Percentiles rank a stretch among this genome's conserved stretches.
Conservation (phyloP, 2,329 filamentous ascomycete species). For the Fusarium euwallaceae region DNA sequence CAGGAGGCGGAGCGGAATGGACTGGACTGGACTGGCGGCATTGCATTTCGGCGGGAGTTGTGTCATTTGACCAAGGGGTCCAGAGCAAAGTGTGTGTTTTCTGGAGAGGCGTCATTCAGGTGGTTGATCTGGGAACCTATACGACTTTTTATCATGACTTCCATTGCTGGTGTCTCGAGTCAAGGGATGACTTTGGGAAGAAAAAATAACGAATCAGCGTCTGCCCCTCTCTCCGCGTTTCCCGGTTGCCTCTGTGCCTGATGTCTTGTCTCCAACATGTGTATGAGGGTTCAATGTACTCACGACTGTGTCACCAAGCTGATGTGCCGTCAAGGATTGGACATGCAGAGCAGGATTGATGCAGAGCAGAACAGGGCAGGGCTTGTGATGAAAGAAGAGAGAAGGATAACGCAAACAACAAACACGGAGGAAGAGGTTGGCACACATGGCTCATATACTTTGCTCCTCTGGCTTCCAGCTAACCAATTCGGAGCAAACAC, state of each 20-base stretch:
- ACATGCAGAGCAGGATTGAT: not conserved
- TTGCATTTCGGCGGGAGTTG: constrained; percentile 49
- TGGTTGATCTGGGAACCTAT: constrained; percentile 42
- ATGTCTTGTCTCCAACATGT: not conserved
- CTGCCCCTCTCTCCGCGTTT: not conserved
- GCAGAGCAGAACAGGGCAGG: not conserved
- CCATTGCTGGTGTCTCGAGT: constrained; percentile 1
- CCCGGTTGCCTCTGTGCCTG: not conserved
- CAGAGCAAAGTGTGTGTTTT: constrained; percentile 29
- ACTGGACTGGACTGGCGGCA: constrained; percentile 30
- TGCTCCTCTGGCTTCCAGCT: not conserved
- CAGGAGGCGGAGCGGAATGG: constrained; percentile 23
- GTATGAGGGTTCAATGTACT: not conserved
- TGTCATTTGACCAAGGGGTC: constrained; percentile 30
- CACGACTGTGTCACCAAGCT: not conserved
- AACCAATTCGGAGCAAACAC: not conserved
- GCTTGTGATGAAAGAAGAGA: constrained; percentile 1
- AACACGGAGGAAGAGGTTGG: not conserved
- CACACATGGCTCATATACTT: constrained; percentile 6
- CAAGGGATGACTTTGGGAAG: constrained; percentile 21
- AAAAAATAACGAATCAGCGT: constrained; percentile 40
- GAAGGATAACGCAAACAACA: not conserved
- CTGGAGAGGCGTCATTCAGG: constrained; percentile 43
- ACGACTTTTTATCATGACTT: constrained; percentile 38
- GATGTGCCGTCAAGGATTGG: not conserved